phyloP scores from a whole-genome alignment of 2,329 filamentous ascomycete species.

The Coniosporium tulheliwenetii region DNA sequence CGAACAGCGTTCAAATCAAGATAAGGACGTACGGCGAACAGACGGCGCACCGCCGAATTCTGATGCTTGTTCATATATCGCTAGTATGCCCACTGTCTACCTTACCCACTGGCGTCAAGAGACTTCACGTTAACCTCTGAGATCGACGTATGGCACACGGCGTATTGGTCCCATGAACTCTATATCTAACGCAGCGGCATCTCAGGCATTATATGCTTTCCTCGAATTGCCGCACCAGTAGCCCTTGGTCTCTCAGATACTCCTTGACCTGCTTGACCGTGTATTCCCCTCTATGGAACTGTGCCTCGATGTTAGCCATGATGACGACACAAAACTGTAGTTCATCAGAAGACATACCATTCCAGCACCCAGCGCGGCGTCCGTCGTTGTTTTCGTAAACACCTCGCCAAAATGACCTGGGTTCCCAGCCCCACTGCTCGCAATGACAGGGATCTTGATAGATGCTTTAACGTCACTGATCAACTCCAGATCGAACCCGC shows the following conservation, averaged over 20 bases:
- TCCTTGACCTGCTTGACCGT: constrained; percentile 92
- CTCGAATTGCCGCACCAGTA: constrained; percentile 71
- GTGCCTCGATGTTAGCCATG: constrained; percentile 2
- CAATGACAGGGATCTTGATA: constrained; percentile 85
- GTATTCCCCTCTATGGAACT: constrained; percentile 90
- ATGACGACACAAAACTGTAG: neutral
- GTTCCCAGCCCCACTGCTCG: constrained; percentile 79
- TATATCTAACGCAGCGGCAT: no score
- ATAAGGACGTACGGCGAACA: no score
- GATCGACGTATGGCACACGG: no score
- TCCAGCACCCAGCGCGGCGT: constrained; percentile 86
- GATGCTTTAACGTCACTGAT: constrained; percentile 77
- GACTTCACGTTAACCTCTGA: no score
- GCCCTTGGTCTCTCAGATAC: constrained; percentile 51
- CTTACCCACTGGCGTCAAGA: no score
- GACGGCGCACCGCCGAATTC: no score
- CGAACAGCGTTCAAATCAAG: no score
- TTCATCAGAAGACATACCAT: constrained; percentile 43
- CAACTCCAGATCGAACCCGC: constrained; percentile 85
- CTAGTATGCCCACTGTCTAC: no score
- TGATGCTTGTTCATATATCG: no score
- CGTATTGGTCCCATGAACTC: no score
- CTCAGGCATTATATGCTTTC: constrained; percentile 20
- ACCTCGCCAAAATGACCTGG: constrained; percentile 84
- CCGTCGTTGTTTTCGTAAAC: constrained; percentile 69